Evolutionary conservation across 768 basidiomycete genomes (phyloP).

Genomic region (Austroboletus eburneus): DNA sequence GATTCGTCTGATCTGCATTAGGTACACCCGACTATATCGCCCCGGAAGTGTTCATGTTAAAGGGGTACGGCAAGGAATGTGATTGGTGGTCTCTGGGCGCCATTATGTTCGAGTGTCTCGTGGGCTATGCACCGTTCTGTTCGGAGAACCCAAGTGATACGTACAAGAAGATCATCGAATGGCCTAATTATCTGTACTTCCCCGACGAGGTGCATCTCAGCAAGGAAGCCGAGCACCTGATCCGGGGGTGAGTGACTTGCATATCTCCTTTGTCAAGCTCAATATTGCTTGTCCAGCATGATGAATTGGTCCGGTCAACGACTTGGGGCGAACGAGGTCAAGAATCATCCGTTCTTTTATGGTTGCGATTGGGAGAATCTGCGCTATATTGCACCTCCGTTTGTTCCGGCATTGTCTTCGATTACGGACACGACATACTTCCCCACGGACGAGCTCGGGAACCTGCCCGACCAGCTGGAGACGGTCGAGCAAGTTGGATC

Average conservation of each 20-base stretch:
- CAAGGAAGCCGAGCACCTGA: constrained; percentile 85
- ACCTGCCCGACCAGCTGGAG: constrained; percentile 58
- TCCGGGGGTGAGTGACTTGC: constrained; percentile 58
- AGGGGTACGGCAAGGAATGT: constrained; percentile 97
- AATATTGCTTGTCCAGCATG: constrained; percentile 47
- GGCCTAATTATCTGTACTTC: constrained; percentile 87
- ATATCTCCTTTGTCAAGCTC: constrained; percentile 4
- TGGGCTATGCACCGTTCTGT: constrained; percentile 98
- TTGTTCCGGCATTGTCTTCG: constrained; percentile 88
- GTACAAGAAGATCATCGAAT: constrained; percentile 97
- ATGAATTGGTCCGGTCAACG: constrained; percentile 80
- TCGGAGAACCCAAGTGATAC: constrained; percentile 96
- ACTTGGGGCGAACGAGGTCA: constrained; percentile 80
- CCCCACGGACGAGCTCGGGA: constrained; percentile 88
- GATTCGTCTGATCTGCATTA: constrained; percentile 8
- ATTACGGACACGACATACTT: constrained; percentile 96
- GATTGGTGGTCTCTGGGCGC: constrained; percentile 99
- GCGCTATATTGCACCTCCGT: constrained; percentile 92
- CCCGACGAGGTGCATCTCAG: constrained; percentile 95
- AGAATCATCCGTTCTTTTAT: constrained; percentile 89
- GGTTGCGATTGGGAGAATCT: constrained; percentile 94
- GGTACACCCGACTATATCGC: constrained; percentile 67
- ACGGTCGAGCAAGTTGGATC: constrained; percentile 57
- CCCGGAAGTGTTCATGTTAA: constrained; percentile 94
- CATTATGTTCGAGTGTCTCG: constrained; percentile 98